Conservation (phyloP, 2,329 filamentous ascomycete species). For the Diaporthe longicolla region DNA sequence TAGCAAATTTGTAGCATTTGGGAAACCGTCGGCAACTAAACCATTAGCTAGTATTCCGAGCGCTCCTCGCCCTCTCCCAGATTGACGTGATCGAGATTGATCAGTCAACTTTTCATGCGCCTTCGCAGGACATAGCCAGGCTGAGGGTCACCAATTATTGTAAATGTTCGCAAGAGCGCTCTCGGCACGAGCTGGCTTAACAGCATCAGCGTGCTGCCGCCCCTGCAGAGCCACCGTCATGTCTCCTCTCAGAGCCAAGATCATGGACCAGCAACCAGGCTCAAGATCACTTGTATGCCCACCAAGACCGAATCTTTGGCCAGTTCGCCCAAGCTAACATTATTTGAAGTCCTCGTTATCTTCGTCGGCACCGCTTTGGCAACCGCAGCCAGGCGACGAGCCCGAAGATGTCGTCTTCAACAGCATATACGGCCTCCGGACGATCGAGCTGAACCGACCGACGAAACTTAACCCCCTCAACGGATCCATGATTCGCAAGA, state of each 20-base stretch:
- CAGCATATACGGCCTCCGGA: constrained; percentile 89
- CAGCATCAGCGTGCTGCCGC: constrained; percentile 60
- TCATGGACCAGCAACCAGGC: constrained; percentile 58
- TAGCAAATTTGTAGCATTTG: constrained; percentile 40
- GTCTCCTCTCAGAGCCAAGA: constrained; percentile 88
- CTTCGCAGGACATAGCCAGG: constrained; percentile 7
- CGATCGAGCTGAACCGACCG: constrained; percentile 94
- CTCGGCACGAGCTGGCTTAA: constrained; percentile 66
- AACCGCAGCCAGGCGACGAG: constrained; percentile 77
- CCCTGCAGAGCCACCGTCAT: constrained; percentile 59
- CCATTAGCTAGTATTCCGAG: neutral
- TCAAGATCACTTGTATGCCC: constrained; percentile 63
- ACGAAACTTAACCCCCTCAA: constrained; percentile 93
- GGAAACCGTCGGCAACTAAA: neutral
- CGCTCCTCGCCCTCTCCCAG: neutral
- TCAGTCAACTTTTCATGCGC: constrained; percentile 31
- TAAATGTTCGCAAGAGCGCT: constrained; percentile 72
- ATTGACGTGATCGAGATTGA: constrained; percentile 13
- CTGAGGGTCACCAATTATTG: constrained; percentile 17
- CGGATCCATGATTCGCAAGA: constrained; percentile 95
- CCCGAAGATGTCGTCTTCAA: constrained; percentile 94
- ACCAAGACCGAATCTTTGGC: constrained; percentile 32
- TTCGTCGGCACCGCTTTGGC: constrained; percentile 47
- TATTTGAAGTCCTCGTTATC: constrained; percentile 24
- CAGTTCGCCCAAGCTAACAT: constrained; percentile 36